Evolutionary conservation across 345 rosid genomes (phyloP).

Genomic region (Dimocarpus longan): DNA sequence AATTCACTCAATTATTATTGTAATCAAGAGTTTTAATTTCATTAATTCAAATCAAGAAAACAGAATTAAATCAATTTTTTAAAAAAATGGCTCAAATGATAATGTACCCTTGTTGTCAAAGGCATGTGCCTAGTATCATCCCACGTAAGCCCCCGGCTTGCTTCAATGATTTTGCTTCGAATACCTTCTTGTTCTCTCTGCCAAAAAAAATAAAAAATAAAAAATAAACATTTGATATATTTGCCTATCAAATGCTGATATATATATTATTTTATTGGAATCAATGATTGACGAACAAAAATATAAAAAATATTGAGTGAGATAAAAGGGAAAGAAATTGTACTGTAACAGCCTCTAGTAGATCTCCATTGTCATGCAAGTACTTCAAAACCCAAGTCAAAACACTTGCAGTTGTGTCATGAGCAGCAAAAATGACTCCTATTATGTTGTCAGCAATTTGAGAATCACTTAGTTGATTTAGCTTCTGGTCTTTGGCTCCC

Average conservation of each 20-base stretch:
- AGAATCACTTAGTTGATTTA: slow-evolving; percentile 55
- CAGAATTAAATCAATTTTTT: background rate
- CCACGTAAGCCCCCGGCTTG: slow-evolving; percentile 72
- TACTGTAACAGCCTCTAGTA: slow-evolving; percentile 72
- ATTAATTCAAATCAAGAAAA: too few relatives aligned
- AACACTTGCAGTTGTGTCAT: slow-evolving; percentile 91
- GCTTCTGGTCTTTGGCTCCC: slow-evolving; percentile 48
- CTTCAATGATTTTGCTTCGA: slow-evolving; percentile 47
- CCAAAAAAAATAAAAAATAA: background rate
- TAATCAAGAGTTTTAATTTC: too few relatives aligned
- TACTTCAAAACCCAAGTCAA: slow-evolving; percentile 89
- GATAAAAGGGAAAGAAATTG: background rate
- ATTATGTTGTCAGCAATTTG: slow-evolving; percentile 92
- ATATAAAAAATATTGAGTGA: background rate
- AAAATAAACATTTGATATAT: background rate
- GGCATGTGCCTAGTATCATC: slow-evolving; percentile 91
- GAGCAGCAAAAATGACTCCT: slow-evolving; percentile 93
- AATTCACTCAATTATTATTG: too few relatives aligned
- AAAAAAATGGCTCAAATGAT: background rate
- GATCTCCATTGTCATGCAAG: slow-evolving; percentile 61
- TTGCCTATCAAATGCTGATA: background rate
- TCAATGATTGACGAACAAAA: background rate
- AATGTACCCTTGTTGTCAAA: slow-evolving; percentile 66
- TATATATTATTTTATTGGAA: background rate
- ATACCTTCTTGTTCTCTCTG: slow-evolving; percentile 77